Conservation (phyloP, 2,329 filamentous ascomycete genomes). For the Cryoendolithus antarcticus region DNA sequence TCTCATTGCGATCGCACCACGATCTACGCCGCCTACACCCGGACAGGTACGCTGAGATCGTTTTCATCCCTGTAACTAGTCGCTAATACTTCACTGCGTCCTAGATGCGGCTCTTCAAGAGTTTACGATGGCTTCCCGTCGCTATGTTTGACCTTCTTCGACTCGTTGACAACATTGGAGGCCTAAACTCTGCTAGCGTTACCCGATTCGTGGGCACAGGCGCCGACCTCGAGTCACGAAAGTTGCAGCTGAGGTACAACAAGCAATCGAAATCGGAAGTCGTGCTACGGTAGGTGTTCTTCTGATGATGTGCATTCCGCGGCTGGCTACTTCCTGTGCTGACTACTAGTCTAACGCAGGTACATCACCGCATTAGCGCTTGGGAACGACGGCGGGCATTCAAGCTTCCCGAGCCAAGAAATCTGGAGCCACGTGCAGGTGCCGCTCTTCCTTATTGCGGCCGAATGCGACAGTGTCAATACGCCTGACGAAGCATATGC, state of each 20-base stretch:
- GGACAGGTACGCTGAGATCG: not conserved
- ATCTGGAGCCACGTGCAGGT: constrained; percentile 61
- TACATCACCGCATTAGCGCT: constrained; percentile 55
- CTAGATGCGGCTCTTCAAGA: not conserved
- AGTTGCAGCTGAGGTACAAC: constrained; percentile 64
- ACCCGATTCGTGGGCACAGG: constrained; percentile 58
- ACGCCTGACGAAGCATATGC: constrained; percentile 58
- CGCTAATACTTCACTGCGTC: too few relatives aligned
- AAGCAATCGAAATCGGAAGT: constrained; percentile 70
- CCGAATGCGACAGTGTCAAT: constrained; percentile 64
- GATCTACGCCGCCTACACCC: constrained; percentile 41
- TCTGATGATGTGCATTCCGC: too few relatives aligned
- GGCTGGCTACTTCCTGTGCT: too few relatives aligned
- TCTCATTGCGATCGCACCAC: constrained; percentile 70
- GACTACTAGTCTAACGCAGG: too few relatives aligned
- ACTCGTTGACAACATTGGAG: constrained; percentile 66
- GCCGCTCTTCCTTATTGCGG: constrained; percentile 68
- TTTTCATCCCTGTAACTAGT: too few relatives aligned
- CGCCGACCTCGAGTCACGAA: constrained; percentile 53
- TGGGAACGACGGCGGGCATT: constrained; percentile 29
- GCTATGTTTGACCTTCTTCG: constrained; percentile 66
- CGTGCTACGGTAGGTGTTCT: constrained; percentile 46
- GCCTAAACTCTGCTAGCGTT: constrained; percentile 65
- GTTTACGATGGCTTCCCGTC: constrained; percentile 46
- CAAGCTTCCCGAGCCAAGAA: constrained; percentile 48